Evolutionary conservation across 2,329 filamentous ascomycete species (phyloP), one percentile per base, ranked within the genome.

Genomic region (Plenodomus lindquistii): DNA sequence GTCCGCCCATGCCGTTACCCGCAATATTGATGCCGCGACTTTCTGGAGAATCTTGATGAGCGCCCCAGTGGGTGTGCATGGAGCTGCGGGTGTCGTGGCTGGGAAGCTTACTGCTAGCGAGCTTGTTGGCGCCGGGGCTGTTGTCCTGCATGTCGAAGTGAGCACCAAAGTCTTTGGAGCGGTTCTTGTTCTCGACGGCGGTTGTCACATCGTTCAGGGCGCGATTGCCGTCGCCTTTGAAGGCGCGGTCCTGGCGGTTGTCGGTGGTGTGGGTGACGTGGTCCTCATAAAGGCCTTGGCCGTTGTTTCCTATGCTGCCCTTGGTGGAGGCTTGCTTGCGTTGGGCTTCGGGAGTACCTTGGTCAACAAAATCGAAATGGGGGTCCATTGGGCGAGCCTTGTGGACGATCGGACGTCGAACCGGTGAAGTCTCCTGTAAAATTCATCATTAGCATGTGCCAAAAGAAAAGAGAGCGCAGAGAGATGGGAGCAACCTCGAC

Each of bases 301-400:
- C 86, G 47, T 83, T 84, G 72, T 90, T 91, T 48, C 85, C 81
- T 31, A 74, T 79, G 42, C 78, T 78, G 34, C 75, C 73, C 57
- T 77, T 76, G 31, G 69, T 65, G 19, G 71, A 43, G n/a, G 51
- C 43, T 4, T 62, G 63, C 43, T 63, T 62, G 37, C 76, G 74
- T 45, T 80, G 77, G 7, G 76, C 79, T 15, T 78, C 75, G 41
- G 83, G 82, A 27, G 81, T 81, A 40, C 83, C 85, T 46, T 92
- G 86, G 67, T 97, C 92, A 44, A 83, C 79, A 63, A 97, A 82
- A 52, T 94, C 85, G 66, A 96, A 97, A 72, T 97, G 91, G 1
- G 85, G 76, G 66, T 92, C 85, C 16, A 88, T 86, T 36, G 85
- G 89, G 50, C 93, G 89, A 31, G 88, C 81, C 68, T 88, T 88